These are phyloP conservation scores for Plasmodium gonderi DNA, from an alignment of 169 alveolate species.

Conservation along the genomic window DNA sequence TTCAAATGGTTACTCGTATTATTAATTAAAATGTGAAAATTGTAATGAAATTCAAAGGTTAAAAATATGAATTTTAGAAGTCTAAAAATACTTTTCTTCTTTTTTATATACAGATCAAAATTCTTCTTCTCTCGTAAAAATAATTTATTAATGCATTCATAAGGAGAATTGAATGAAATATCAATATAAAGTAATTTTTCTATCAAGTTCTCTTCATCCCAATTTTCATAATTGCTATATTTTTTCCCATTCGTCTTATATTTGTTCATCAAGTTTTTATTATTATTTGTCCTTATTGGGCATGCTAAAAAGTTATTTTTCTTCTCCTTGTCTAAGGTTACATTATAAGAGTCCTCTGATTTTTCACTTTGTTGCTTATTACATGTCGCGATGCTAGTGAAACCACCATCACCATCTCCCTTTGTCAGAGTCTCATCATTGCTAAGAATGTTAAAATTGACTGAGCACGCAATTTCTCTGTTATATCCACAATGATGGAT, in stretches of 20 bases:
- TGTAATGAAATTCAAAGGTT: conserved; percentile 65
- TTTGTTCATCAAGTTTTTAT: too few species aligned
- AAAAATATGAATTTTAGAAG: conserved; percentile 17
- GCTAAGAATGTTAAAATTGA: neutral
- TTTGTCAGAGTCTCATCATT: neutral
- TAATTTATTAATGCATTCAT: conserved; percentile 41
- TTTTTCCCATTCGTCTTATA: too few species aligned
- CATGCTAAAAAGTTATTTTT: too few species aligned
- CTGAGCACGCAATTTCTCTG: conserved; percentile 23
- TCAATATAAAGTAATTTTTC: conserved; percentile 22
- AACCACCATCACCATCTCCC: too few species aligned
- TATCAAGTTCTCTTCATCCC: neutral
- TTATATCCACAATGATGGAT: conserved; percentile 6
- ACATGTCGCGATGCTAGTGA: too few species aligned
- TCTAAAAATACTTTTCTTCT: conserved; percentile 49
- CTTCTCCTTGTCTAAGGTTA: too few species aligned
- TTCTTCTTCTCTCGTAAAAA: conserved; percentile 46
- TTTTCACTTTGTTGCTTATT: too few species aligned
- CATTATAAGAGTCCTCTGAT: too few species aligned
- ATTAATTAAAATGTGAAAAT: conserved; percentile 22
- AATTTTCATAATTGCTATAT: too few species aligned
- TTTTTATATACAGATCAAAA: conserved; percentile 32
- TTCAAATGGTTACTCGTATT: conserved; percentile 51
- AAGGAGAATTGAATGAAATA: conserved; percentile 18
- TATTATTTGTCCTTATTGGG: too few species aligned